Percentiles rank a stretch among this genome's conserved stretches.
Conservation (phyloP, 805 yeast genomes). For the Teunomyces tritomae region DNA sequence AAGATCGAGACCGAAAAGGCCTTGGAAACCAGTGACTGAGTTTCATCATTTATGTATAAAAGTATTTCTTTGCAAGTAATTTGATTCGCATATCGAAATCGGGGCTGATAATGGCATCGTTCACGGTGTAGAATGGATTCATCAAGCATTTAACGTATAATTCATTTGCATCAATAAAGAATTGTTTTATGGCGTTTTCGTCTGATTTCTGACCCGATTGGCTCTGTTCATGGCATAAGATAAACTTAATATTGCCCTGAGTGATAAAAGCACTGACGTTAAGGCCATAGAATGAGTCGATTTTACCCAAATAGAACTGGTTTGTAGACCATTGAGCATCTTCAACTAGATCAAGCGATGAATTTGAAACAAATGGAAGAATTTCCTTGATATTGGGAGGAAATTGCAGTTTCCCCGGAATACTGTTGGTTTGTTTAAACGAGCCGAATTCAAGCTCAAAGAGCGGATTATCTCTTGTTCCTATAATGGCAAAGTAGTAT, state of each 20-base stretch:
- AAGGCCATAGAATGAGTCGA: constrained; percentile 84
- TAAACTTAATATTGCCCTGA: constrained; percentile 79
- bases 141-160: constrained; percentile 79
- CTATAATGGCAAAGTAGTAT: constrained; percentile 86
- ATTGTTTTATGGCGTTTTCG: constrained; percentile 78
- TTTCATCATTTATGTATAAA: constrained; percentile 30
- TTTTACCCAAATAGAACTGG: constrained; percentile 65
- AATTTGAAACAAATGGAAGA: constrained; percentile 83
- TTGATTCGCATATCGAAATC: constrained; percentile 76
- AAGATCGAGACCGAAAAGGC: constrained; percentile 29
- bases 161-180: constrained; percentile 83
- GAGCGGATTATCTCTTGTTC: constrained; percentile 80
- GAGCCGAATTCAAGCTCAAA: constrained; percentile 87
- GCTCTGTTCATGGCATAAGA: constrained; percentile 50
- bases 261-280: constrained; percentile 82
- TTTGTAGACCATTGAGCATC: constrained; percentile 79
- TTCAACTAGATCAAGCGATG: constrained; percentile 88
- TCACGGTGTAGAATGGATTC: constrained; percentile 81
- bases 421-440: constrained; percentile 34
- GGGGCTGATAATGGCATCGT: constrained; percentile 70
- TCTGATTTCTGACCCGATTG: constrained; percentile 22
- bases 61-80: constrained; percentile 69
- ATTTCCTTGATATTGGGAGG: constrained; percentile 71
- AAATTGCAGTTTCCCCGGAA: constrained; percentile 55
- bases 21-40: constrained; percentile 11